Percentiles rank a stretch among this genome's conserved stretches.
These are phyloP conservation scores for Cyberlindnera suaveolens DNA, from an alignment of 805 yeast species.

Conservation along the genomic window DNA sequence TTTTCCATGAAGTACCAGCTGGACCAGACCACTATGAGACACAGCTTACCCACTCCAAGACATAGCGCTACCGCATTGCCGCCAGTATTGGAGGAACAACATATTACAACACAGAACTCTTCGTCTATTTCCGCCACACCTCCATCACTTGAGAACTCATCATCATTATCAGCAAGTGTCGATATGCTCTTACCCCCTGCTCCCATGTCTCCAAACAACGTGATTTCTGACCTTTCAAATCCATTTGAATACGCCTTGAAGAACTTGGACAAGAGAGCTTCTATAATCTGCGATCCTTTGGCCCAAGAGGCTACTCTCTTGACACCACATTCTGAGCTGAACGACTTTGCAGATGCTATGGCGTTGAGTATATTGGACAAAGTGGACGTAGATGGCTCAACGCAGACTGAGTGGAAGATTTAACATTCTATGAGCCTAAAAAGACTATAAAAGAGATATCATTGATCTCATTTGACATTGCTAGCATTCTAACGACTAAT, in stretches of 20 bases:
- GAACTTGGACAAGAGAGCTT: background rate
- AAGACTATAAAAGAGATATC: background rate
- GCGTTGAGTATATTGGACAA: conserved; percentile 23
- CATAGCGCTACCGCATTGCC: background rate
- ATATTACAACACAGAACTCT: no score
- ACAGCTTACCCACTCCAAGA: no score
- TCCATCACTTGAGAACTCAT: no score
- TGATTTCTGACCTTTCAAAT: conserved; percentile 3
- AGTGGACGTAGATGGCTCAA: conserved; percentile 11
- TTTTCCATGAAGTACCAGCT: no score
- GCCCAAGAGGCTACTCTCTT: background rate
- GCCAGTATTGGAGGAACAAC: no score
- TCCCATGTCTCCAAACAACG: no score
- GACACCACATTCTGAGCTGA: conserved; percentile 1
- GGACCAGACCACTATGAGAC: no score
- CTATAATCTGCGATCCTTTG: background rate
- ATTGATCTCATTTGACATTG: conserved; percentile 3
- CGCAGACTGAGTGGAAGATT: conserved; percentile 20
- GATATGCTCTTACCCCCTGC: no score
- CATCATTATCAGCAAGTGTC: no score
- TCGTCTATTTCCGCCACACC: background rate
- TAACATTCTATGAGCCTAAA: conserved; percentile 1
- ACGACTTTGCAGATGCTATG: conserved; percentile 24
- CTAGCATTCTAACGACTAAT: background rate
- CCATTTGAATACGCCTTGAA: conserved; percentile 6